Base-by-base conservation (phyloP, 306 rosid species). In the Abrus pulchellus region DNA sequence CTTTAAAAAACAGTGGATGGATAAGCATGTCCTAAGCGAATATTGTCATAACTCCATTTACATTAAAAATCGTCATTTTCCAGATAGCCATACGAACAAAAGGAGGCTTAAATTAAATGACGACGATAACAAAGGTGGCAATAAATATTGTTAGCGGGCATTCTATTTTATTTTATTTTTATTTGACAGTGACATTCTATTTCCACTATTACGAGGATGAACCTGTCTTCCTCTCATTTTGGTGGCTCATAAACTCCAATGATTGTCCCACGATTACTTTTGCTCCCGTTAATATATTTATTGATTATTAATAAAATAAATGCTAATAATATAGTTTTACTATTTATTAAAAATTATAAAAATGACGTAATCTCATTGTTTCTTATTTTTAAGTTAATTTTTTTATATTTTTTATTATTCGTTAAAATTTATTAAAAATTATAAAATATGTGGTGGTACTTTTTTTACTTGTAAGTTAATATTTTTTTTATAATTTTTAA, bases 41-140 rank as follows among this genome's bases (percentile, higher is more conserved):
- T 80, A 77, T 80, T 72, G 60, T 48, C 53, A 44, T 68, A 67
- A 73, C 84, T 76, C 80, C 74, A 68, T 68, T 77, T 49, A n/a
- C 80, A 49, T 67, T 80, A 45, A 75, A 72, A 45, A 7, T 57
- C 60, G 68, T 85, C 80, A 29, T 59, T 76, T 82, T 76, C 74
- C 48, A 14, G 29, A 53, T 78, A 73, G 32, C 60, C 43, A 61
- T 61, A 82, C n/a, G 11, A 77, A 82, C 52, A 53, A 67, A 55
- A 71, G 44, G 47, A 73, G 54, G 72, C n/a, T 63, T 34, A 65
- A 72, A 77, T 68, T 72, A 74, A 63, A 68, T 73, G 81, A 38
- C 60, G 82, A 83, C 68, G 85, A 87, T 68, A 68, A 73, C 77
- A 62, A 81, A 68, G 78, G 63, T 76, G 81, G 71, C 73, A 83